Evolutionary conservation across 306 rosid species (phyloP), one percentile per base, ranked within the genome.

Genomic region (Mimosa pudica): DNA sequence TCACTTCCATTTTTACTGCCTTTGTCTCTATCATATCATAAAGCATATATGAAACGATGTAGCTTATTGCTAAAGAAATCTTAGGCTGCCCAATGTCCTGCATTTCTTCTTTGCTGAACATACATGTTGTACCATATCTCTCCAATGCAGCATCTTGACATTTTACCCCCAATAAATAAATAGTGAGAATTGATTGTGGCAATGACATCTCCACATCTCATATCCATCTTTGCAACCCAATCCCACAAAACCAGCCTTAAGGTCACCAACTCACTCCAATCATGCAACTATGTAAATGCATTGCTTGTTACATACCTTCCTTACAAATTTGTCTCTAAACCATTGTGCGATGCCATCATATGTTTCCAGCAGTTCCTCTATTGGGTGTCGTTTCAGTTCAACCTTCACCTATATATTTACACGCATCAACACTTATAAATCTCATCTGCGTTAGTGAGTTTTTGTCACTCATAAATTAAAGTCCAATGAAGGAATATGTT

Each of bases 141-240:
- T 92, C 98, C 86, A 94, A 74, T 24, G 89, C 66, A 47, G 89
- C 96, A 77, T 94, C 98, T 97, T 94, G 85, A n/a, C 24, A 55
- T 55, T 17, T 55, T n/a, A 55, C 30, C 30, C 1, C 30, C 61
- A 49, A 49, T 17, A 48, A 49, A 38, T 38, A 2, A 38, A 38
- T 4, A 38, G 41, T 38, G 41, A 38, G 41, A 38, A 38, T 38
- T 38, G 42, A 38, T 38, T 38, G 42, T 1, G 30, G 30, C 30
- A 24, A 24, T 24, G 42, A 0, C 42, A 38, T 38, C 42, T 38
- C 42, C 42, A 38, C 42, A 38, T 38, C 42, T 38, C 5, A 46
- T 7, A 46, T 46, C 49, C 18, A 52, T 52, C n/a, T 52, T 52
- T 52, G 18, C 13, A 52, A 13, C 58, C 58, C 58, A 46, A 0